Evolutionary conservation across 225 moss, liverwort and hornwort genomes (phyloP), one percentile per base, ranked within the genome.

Genomic region (Marchantia paleacea): DNA sequence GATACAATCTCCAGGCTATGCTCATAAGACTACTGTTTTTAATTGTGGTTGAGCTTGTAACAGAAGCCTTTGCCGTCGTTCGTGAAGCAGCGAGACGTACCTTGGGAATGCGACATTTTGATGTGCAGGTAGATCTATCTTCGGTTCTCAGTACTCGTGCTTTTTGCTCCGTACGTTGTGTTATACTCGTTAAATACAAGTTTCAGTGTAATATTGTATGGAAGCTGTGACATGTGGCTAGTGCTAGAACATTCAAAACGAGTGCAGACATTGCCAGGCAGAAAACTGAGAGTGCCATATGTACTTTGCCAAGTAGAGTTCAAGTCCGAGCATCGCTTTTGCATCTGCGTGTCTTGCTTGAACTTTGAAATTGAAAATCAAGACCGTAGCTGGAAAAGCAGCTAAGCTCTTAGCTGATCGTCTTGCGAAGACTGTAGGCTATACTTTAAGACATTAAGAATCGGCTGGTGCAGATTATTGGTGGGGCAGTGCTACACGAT

Each of bases 81-180:
- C 90, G 99, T 75, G 99, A 99, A 85, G 99, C 99, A 80, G 92
- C 95, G 15, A 89, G 91, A 85, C 99, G 99, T 39, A 92, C 92
- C 72, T 94, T 99, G 48, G 95, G 95, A 55, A 99, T 99, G 99
- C 92, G 99, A 15, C 99, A 99, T 75, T 99, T 99, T 48, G 99
- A 99, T 89, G 99, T 99, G 13, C 97, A 97, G 93, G 97, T 97
- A 78, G 49, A 63, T 60, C 26, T 8, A 55, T 74, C n/a, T 20
- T 51, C 2, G 50, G 22, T n/a, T 22, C 51, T 15, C 9, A 22
- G 5, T 72, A 11, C 52, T 51, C 24, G 39, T 2, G 39, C 39
- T 39, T 39, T 39, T 39, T 39, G 39, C 39, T 39, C 39, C 39
- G 39, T 39, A 2, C 5, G 39, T 39, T 39, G 39, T 39, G 67